phyloP scores from a whole-genome alignment of 768 basidiomycete species.

The Clitopilus passeckerianus region DNA sequence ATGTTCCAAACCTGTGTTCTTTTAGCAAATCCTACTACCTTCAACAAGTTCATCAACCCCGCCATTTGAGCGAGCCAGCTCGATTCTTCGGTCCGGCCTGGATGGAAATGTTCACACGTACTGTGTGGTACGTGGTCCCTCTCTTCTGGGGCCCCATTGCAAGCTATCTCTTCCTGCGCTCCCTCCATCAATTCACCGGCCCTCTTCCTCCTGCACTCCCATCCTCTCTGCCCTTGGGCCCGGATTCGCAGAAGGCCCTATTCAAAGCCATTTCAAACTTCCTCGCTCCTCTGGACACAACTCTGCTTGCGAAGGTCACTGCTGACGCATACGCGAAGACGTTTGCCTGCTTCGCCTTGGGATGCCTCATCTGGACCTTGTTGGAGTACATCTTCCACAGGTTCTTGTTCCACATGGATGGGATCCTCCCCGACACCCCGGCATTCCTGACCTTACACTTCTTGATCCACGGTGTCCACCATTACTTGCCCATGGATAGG shows the following conservation, averaged over 20 bases:
- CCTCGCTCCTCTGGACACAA: constrained; percentile 48
- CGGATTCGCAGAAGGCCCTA: not conserved
- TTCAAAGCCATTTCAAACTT: constrained; percentile 31
- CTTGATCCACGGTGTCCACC: constrained; percentile 91
- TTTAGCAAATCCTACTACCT: constrained; percentile 92
- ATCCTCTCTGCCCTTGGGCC: not conserved
- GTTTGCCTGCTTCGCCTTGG: constrained; percentile 67
- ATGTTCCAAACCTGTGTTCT: not conserved
- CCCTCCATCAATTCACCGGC: constrained; percentile 75
- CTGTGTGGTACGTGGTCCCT: constrained; percentile 93
- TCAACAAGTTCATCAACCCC: constrained; percentile 94
- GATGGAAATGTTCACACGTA: constrained; percentile 69
- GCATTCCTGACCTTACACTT: constrained; percentile 85
- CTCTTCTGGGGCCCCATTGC: constrained; percentile 88
- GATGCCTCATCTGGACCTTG: constrained; percentile 91
- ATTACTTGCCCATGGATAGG: constrained; percentile 97
- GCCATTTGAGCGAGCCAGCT: constrained; percentile 79
- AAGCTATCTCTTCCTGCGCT: constrained; percentile 72
- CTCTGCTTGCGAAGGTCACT: constrained; percentile 47
- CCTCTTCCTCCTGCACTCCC: constrained; percentile 40
- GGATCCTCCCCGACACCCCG: constrained; percentile 77
- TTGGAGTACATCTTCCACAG: constrained; percentile 92
- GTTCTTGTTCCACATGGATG: constrained; percentile 96
- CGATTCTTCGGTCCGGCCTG: constrained; percentile 74
- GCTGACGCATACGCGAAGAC: constrained; percentile 48